Percentiles rank a stretch among this genome's conserved stretches.
These are phyloP conservation scores for Mucor racemosus DNA, from an alignment of 371 early-diverging fungal genomes.

Conservation along the genomic window DNA sequence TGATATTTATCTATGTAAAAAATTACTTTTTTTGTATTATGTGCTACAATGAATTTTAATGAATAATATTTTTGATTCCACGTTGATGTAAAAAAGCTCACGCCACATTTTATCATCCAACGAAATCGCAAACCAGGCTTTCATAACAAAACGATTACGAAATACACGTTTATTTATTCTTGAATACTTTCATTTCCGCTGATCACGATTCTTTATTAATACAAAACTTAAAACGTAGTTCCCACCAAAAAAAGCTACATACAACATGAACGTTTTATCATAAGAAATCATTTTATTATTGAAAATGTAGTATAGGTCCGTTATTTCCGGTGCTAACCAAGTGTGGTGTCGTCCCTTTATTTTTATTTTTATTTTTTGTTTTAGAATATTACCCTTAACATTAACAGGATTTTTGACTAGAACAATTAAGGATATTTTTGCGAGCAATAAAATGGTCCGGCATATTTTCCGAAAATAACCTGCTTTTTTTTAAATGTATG, in stretches of 20 bases:
- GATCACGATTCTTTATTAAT: conserved; percentile 1
- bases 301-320: background rate
- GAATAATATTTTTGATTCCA: conserved; percentile 14
- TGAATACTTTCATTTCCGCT: conserved; percentile 1
- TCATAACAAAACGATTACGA: conserved; percentile 5
- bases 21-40: conserved; percentile 11
- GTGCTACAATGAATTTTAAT: conserved; percentile 6
- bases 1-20: background rate
- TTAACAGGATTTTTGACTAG: background rate
- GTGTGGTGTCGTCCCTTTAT: conserved; percentile 1
- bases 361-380: background rate
- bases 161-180: conserved; percentile 6
- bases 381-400: background rate
- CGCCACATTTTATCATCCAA: conserved; percentile 38
- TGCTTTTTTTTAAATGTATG: background rate
- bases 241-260: conserved; percentile 2
- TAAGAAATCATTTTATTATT: background rate
- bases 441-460: background rate
- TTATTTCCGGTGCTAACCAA: conserved; percentile 1
- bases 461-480: conserved; percentile 1
- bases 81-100: conserved; percentile 31
- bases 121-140: conserved; percentile 9
- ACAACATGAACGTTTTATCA: background rate
- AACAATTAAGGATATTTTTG: background rate
- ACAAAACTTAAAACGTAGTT: background rate